Evolutionary conservation across 805 yeast genomes (phyloP).

Genomic region (Hanseniaspora lachancei): DNA sequence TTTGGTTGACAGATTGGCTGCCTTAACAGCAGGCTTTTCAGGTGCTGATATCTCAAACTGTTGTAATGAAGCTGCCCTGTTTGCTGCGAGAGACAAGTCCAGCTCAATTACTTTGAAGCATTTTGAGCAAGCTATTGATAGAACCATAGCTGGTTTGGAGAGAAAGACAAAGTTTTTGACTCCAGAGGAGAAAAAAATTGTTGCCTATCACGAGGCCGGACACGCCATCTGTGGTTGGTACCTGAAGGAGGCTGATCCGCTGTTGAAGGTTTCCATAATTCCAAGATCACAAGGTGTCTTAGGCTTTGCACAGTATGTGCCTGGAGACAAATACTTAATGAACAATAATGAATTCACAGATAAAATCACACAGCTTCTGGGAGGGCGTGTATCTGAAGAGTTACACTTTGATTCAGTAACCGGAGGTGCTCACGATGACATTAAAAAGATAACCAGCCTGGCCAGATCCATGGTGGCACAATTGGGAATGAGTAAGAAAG

Average conservation of each 20-base stretch:
- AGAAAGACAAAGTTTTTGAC: conserved; percentile 67
- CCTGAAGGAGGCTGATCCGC: conserved; percentile 75
- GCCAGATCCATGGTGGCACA: conserved; percentile 82
- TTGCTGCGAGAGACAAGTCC: conserved; percentile 73
- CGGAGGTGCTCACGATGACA: conserved; percentile 85
- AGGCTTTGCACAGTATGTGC: conserved; percentile 92
- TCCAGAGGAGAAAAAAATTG: conserved; percentile 68
- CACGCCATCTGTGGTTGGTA: conserved; percentile 96
- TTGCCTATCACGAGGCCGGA: conserved; percentile 93
- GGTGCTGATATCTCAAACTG: conserved; percentile 95
- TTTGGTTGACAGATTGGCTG: conserved; percentile 72
- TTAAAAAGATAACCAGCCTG: conserved; percentile 78
- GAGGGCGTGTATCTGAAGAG: conserved; percentile 88
- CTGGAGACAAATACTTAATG: conserved; percentile 73
- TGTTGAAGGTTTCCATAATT: conserved; percentile 82
- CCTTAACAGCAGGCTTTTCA: conserved; percentile 87
- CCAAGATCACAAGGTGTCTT: conserved; percentile 92
- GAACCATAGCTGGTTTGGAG: conserved; percentile 90
- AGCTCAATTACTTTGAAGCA: conserved; percentile 49
- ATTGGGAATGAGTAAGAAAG: conserved; percentile 73
- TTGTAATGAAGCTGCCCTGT: conserved; percentile 86
- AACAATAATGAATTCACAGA: conserved; percentile 65
- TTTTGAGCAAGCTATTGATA: conserved; percentile 85
- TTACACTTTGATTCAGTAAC: conserved; percentile 77
- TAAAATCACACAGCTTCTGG: conserved; percentile 86